A percentile compares a stretch with the other conserved stretches of the same genome.
Conservation (phyloP, 345 rosid genomes). For the Streptanthus diversifolius region DNA sequence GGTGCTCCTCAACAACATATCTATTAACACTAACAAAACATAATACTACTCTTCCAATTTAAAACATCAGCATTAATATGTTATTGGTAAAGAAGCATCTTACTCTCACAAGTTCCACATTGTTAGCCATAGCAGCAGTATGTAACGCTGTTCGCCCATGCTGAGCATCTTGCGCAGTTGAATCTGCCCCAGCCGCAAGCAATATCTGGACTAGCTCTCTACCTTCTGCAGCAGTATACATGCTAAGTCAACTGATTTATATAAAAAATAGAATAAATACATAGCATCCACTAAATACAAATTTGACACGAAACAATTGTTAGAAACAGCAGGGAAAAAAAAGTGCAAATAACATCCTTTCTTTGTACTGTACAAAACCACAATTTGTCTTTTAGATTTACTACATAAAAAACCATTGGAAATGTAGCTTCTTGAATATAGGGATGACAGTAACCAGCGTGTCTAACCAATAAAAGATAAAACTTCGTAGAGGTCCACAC, state of each 20-base stretch:
- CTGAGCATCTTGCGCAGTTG: slow-evolving; percentile 79
- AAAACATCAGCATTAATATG: not conserved
- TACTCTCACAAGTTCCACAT: slow-evolving; percentile 85
- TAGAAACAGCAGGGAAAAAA: slow-evolving; percentile 1
- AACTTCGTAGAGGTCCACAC: not conserved
- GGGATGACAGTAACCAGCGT: not conserved
- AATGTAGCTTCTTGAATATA: not conserved
- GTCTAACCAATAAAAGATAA: slow-evolving; percentile 7
- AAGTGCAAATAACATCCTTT: not conserved
- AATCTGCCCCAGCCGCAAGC: slow-evolving; percentile 94
- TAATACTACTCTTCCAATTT: not conserved
- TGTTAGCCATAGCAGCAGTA: slow-evolving; percentile 89
- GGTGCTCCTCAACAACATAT: not conserved
- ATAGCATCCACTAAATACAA: slow-evolving; percentile 1
- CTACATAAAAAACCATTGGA: not conserved
- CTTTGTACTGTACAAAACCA: slow-evolving; percentile 1
- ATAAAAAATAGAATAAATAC: not conserved
- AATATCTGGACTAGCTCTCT: slow-evolving; percentile 77
- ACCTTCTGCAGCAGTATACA: slow-evolving; percentile 64
- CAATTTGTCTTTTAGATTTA: not conserved
- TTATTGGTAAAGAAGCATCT: slow-evolving; percentile 23
- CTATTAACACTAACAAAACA: slow-evolving; percentile 7
- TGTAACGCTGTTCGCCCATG: slow-evolving; percentile 91
- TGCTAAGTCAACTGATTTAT: slow-evolving; percentile 14
- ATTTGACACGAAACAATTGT: not conserved